Conservation (phyloP, 2,329 filamentous ascomycete genomes). For the Sclerotinia sclerotiorum region DNA sequence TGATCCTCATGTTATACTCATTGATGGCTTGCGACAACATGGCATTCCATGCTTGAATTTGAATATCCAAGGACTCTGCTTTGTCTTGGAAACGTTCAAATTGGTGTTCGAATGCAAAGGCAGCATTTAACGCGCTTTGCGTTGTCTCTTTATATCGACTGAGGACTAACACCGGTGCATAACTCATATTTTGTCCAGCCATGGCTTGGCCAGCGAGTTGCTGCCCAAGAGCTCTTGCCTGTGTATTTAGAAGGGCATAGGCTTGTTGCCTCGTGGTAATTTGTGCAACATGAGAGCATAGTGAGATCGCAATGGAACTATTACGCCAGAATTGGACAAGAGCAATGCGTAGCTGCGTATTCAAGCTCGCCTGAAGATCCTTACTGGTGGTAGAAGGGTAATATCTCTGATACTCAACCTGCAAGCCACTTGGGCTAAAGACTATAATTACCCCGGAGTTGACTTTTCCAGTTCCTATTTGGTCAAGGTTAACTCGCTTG, state of each 20-base stretch:
- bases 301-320: constrained; percentile 6
- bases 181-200: constrained; percentile 14
- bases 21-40: constrained; percentile 15
- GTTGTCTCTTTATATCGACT: constrained; percentile 11
- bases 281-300: not conserved
- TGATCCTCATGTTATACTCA: constrained; percentile 13
- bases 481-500: not conserved
- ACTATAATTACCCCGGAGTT: constrained; percentile 9
- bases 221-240: constrained; percentile 2
- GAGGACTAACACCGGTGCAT: constrained; percentile 5
- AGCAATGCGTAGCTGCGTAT: constrained; percentile 2
- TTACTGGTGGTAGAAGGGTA: constrained; percentile 9
- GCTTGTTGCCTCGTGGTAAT: constrained; percentile 4
- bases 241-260: constrained; percentile 10
- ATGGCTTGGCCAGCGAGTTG: constrained; percentile 12
- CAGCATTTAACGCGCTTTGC: not conserved
- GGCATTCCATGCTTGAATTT: constrained; percentile 12
- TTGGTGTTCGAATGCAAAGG: not conserved
- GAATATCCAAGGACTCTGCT: constrained; percentile 1
- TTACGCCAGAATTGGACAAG: constrained; percentile 15
- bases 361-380: constrained; percentile 12
- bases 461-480: not conserved
- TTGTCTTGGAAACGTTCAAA: constrained; percentile 16
- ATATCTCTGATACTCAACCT: constrained; percentile 11
- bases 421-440: not conserved